Evolutionary conservation across 2,329 filamentous ascomycete genomes (phyloP).

Genomic region (Blumeriella jaapii): DNA sequence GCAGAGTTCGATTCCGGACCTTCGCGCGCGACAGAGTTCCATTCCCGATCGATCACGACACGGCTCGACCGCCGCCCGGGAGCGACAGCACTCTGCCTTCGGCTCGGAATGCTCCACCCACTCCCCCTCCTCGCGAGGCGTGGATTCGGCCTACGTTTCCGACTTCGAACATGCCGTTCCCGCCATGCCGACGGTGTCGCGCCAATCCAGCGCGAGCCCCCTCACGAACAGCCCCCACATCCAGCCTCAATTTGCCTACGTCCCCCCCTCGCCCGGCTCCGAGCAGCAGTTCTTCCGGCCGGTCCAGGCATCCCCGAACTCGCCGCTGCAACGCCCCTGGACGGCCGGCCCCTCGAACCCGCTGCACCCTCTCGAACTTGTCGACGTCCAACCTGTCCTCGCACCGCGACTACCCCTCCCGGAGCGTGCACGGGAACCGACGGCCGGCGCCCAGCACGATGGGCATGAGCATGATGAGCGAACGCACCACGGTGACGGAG

Average conservation of each 20-base stretch:
- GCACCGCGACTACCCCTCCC: constrained; percentile 7
- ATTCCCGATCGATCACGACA: no score
- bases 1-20: no score
- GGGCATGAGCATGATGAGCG: constrained; percentile 43
- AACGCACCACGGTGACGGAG: constrained; percentile 33
- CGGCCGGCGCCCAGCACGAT: constrained; percentile 24
- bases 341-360: constrained; percentile 23
- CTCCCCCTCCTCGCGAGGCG: constrained; percentile 23
- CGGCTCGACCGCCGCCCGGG: no score
- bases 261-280: constrained; percentile 31
- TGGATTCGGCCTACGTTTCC: constrained; percentile 27
- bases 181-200: constrained; percentile 8
- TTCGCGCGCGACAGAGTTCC: no score
- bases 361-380: constrained; percentile 28
- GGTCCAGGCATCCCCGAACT: constrained; percentile 51
- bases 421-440: constrained; percentile 14
- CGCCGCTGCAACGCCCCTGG: constrained; percentile 40
- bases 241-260: constrained; percentile 7
- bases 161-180: constrained; percentile 18
- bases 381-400: constrained; percentile 36
- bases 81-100: no score
- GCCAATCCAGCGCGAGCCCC: constrained; percentile 3
- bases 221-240: constrained; percentile 3
- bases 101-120: no score
- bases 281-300: constrained; percentile 49